Conservation (phyloP, 164 flowering plant species). For the Magnolia changhungtana region DNA sequence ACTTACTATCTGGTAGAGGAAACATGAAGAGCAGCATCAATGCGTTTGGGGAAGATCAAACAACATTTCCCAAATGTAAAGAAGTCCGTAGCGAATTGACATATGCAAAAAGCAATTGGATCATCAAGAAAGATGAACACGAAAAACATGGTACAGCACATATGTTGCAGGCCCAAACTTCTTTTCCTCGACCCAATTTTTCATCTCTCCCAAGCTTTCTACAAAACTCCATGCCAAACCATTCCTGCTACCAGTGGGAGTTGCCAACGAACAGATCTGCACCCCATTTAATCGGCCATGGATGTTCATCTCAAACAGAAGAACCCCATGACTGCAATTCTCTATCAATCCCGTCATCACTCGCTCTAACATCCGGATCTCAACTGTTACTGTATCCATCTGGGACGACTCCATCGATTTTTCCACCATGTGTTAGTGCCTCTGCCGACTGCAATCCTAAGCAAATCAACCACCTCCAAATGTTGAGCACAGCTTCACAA, state of each 20-base stretch:
- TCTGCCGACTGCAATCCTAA: slow-evolving; percentile 39
- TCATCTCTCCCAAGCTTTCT: neutral
- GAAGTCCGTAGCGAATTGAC: slow-evolving; percentile 21
- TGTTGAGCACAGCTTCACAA: slow-evolving; percentile 39
- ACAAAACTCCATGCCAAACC: neutral
- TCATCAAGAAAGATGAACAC: slow-evolving; percentile 23
- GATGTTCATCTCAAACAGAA: slow-evolving; percentile 31
- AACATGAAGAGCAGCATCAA: slow-evolving; percentile 17
- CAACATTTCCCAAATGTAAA: slow-evolving; percentile 12
- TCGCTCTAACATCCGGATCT: slow-evolving; percentile 40
- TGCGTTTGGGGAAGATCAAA: slow-evolving; percentile 24
- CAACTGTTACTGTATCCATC: slow-evolving; percentile 46
- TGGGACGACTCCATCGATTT: slow-evolving; percentile 32
- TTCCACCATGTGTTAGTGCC: slow-evolving; percentile 24
- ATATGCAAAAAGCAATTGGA: slow-evolving; percentile 22
- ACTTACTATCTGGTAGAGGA: slow-evolving; percentile 13
- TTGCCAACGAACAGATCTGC: slow-evolving; percentile 31
- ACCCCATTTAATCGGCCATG: slow-evolving; percentile 34
- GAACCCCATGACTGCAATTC: slow-evolving; percentile 34
- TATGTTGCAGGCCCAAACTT: neutral
- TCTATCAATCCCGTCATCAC: slow-evolving; percentile 30
- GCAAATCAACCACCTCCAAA: slow-evolving; percentile 43
- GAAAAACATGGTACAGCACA: slow-evolving; percentile 13
- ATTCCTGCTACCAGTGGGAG: slow-evolving; percentile 36
- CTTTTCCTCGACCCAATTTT: neutral